These are phyloP conservation scores for Isabelozyma heimii DNA, from an alignment of 805 yeast species.

Conservation along the genomic window DNA sequence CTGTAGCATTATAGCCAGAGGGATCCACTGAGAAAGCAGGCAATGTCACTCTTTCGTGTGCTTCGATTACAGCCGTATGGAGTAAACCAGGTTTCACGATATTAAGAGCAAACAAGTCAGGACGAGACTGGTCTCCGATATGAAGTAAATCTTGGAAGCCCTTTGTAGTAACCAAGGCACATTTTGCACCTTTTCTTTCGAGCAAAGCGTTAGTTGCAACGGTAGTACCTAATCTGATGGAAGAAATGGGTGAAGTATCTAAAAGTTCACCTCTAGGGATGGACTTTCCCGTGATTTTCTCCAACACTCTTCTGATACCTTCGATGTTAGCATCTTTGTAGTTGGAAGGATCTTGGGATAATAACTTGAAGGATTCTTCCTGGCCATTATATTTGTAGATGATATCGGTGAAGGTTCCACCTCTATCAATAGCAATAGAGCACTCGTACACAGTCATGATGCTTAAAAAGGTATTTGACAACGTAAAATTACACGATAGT, in stretches of 20 bases:
- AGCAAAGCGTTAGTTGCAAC: slow-evolving; percentile 23
- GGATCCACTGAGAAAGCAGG: slow-evolving; percentile 17
- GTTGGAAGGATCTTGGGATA: slow-evolving; percentile 16
- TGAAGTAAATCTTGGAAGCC: slow-evolving; percentile 18
- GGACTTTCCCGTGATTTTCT: slow-evolving; percentile 8
- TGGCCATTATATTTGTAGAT: slow-evolving; percentile 40
- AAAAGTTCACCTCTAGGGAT: slow-evolving; percentile 17
- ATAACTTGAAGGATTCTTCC: slow-evolving; percentile 40
- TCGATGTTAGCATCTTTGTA: slow-evolving; percentile 17
- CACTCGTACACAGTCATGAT: background rate
- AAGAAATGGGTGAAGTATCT: slow-evolving; percentile 13
- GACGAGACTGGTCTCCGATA: slow-evolving; percentile 20
- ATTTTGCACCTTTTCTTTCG: slow-evolving; percentile 17
- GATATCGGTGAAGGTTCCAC: slow-evolving; percentile 25
- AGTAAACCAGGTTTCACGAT: slow-evolving; percentile 15
- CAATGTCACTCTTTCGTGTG: slow-evolving; percentile 17
- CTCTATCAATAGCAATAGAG: slow-evolving; percentile 21
- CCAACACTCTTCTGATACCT: slow-evolving; percentile 17
- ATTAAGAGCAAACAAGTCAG: slow-evolving; percentile 16
- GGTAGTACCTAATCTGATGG: slow-evolving; percentile 29
- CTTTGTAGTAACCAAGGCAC: slow-evolving; percentile 17
- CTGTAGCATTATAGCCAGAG: slow-evolving; percentile 12
- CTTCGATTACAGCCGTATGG: slow-evolving; percentile 14
- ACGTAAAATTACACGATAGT: background rate
- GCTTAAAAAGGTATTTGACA: background rate